Base-by-base conservation (phyloP, 2,329 filamentous ascomycete species). In the Fusarium haematococcum region DNA sequence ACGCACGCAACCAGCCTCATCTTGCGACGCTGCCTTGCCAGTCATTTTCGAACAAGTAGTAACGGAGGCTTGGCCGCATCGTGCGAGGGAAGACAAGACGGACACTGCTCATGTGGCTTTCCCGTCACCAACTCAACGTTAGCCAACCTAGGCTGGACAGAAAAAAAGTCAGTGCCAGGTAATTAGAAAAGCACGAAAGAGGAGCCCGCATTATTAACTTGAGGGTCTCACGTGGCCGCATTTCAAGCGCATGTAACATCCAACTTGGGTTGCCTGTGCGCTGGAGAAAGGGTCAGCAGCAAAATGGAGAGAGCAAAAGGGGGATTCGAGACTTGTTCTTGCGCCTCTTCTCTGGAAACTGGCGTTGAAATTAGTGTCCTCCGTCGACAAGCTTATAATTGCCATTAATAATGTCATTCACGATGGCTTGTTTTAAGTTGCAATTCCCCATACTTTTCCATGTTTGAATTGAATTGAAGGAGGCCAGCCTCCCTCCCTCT, bases 191-290 rank as follows among this genome's bases (percentile, higher is more conserved):
- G 56, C 56, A 37, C 25, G 27, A 59, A 59, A 30, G 57, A 59
- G 57, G 23, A 41, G 35, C 13, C 18, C 37, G n/a, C 57, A 43
- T 41, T n/a, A 59, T 43, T 27, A 43, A 48, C 50, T 70, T 23
- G 71, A 74, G 33, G 63, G 71, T 68, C 71, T 73, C 71, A 73
- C 71, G 71, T 73, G 71, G 71, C 48, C 43, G 50, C 37, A 74
- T 71, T 23, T 48, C 43, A 41, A 67, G 54, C 68, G 20, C 27
- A 71, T 73, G 71, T 71, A 71, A 73, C 70, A 54, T 57, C 45
- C 54, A 71, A n/a, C 52, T 18, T 18, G 54, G 25, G 39, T 59
- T 50, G 48, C 71, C 63, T 74, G 71, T 57, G 67, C 71, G 71
- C 63, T 67, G 70, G 52, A 45, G 48, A 41, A 50, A 50, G 14